Evolutionary conservation across 2,329 filamentous ascomycete genomes (phyloP), one percentile per base, ranked within the genome.

Genomic region (Myriangium duriaei): DNA sequence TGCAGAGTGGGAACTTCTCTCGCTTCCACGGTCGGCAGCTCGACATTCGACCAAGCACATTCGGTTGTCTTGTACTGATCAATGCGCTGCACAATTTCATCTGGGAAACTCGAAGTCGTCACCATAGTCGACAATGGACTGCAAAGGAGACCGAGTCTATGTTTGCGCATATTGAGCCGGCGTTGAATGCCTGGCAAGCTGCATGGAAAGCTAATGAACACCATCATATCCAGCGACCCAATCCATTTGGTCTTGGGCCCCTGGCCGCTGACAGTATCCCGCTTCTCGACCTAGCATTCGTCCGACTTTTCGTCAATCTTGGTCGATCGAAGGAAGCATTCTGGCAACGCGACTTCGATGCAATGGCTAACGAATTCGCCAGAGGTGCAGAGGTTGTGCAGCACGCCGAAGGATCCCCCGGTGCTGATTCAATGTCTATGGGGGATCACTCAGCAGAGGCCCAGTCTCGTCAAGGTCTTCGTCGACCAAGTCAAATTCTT

Each of bases 61-160:
- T 94, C 56, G 91, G 88, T 6, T 94, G 86, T 55, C 68, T 95
- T 18, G 72, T 95, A 4, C 64, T 98, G 45, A 95, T 96, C 55
- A 88, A 94, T 54, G 87, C 91, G 3, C 68, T 96, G 15, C 91
- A 96, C 62, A 95, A 95, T 50, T 95, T 94, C 58, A 95, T 96
- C 31, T 96, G 91, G 91, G 88, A 96, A 60, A 95, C 87, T 0
- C 73, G 88, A 15, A 87, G 94, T 59, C 71, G 86, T 37, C 87
- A 95, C 49, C 79, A 87, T 49, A 86, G 82, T 49, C 79, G 85
- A 45, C 69, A 85, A 34, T 95, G 88, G 88, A 93, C 86, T 2
- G 76, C 79, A 21, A 80, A 88, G 47, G 88, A 96, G 59, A 93
- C 85, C 0, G 87, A 96, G 48, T 85, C 86, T 46, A 93, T 96